A percentile compares a stretch with the other conserved stretches of the same genome.
phyloP scores from a whole-genome alignment of 257 asterid genomes.

The Solanum chmielewskii region DNA sequence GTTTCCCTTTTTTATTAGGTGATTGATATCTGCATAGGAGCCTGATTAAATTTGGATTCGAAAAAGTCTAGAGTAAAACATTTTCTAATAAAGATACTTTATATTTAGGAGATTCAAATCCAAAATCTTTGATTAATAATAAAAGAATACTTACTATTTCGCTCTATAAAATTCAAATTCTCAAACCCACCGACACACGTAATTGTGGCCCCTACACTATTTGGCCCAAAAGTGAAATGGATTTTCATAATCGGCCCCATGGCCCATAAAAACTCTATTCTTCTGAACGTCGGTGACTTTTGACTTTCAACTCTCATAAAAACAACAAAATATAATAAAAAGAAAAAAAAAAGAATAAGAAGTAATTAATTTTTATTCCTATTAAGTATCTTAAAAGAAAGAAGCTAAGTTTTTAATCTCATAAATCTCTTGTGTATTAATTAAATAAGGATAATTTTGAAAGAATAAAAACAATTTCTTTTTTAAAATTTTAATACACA shows the following conservation, averaged over 20 bases:
- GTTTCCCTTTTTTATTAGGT: no score
- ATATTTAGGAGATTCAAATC: no score
- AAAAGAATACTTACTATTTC: no score
- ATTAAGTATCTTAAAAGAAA: no score
- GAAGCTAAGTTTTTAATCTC: not conserved
- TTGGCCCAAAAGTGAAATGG: not conserved
- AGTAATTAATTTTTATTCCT: not conserved
- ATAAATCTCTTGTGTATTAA: not conserved
- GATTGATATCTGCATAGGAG: not conserved
- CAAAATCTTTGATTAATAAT: no score
- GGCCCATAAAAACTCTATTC: not conserved
- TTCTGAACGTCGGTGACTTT: not conserved
- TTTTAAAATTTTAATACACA: no score
- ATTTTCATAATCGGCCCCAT: not conserved
- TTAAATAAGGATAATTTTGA: no score
- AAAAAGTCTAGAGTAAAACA: no score
- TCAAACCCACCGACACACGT: not conserved
- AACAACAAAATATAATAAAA: not conserved
- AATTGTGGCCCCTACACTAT: not conserved
- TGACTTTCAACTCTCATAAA: not conserved
- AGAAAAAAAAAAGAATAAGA: no score
- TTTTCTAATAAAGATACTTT: no score
- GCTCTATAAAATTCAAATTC: no score
- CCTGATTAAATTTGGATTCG: no score
- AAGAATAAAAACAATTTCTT: not conserved